phyloP scores from a whole-genome alignment of 78 protist genomes.

The Dictyostelium brefeldianum region DNA sequence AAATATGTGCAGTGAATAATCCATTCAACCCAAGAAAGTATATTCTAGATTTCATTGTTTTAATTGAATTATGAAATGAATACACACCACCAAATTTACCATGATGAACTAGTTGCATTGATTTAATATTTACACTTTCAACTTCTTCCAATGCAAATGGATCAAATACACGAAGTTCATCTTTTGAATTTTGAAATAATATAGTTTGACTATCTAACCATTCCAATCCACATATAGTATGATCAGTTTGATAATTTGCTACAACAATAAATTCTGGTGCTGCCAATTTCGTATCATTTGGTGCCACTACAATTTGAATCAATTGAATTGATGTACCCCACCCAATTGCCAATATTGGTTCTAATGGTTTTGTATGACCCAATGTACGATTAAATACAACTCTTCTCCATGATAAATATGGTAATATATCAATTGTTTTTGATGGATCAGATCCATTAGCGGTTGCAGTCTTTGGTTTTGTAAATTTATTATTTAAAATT shows the following conservation, averaged over 20 bases:
- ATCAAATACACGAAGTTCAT: constrained; percentile 61
- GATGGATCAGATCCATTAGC: background rate
- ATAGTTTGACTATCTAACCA: constrained; percentile 73
- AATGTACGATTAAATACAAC: constrained; percentile 7
- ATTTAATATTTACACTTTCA: constrained; percentile 54
- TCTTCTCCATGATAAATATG: constrained; percentile 69
- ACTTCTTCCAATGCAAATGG: constrained; percentile 82
- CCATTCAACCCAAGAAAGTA: constrained; percentile 61
- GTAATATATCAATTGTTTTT: background rate
- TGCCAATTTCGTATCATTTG: constrained; percentile 36
- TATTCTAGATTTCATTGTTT: constrained; percentile 29
- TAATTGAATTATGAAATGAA: constrained; percentile 55
- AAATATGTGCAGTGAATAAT: constrained; percentile 46
- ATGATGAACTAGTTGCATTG: constrained; percentile 69
- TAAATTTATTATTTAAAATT: constrained; percentile 59
- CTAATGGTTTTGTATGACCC: constrained; percentile 71
- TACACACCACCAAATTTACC: constrained; percentile 40
- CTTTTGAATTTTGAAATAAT: constrained; percentile 20
- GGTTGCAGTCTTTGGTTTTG: constrained; percentile 4
- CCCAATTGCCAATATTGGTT: constrained; percentile 76
- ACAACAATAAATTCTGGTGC: constrained; percentile 70
- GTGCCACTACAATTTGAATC: constrained; percentile 52
- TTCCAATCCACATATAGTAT: constrained; percentile 63
- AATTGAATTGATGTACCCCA: constrained; percentile 69
- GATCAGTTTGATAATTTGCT: constrained; percentile 67